These are phyloP conservation scores for Eucalyptus virginea DNA, from an alignment of 345 rosid species.

Conservation along the genomic window DNA sequence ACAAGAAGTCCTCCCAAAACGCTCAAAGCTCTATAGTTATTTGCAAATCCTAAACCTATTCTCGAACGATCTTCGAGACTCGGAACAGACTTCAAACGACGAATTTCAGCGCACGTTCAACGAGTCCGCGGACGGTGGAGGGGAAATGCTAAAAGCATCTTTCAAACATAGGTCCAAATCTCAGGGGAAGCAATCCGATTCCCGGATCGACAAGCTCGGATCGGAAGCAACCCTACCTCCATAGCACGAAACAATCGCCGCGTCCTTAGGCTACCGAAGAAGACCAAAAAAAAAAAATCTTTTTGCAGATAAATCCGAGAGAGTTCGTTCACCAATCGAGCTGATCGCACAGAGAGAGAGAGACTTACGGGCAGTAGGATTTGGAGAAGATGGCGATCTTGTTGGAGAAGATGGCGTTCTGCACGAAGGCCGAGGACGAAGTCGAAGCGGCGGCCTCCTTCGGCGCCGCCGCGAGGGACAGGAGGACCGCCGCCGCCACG, in stretches of 20 bases:
- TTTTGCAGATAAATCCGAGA: neutral
- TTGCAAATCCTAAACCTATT: neutral
- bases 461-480: conserved; percentile 4
- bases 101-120: neutral
- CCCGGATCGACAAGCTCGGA: neutral
- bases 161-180: neutral
- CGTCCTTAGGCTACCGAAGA: neutral
- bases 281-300: neutral
- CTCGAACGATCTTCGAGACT: neutral
- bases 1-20: neutral
- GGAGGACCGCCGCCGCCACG: neutral
- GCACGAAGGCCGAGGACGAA: conserved; percentile 81
- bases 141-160: neutral
- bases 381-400: conserved; percentile 90
- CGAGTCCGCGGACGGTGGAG: neutral
- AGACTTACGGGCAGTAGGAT: conserved; percentile 81
- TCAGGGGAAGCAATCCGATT: neutral
- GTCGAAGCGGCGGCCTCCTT: conserved; percentile 22
- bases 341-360: neutral
- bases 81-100: neutral
- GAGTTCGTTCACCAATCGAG: neutral
- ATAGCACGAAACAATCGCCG: neutral
- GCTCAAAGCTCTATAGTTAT: neutral
- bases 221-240: neutral
- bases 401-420: conserved; percentile 70